These are phyloP conservation scores for Russula ochroleuca DNA, from an alignment of 768 basidiomycete species.

Conservation along the genomic window DNA sequence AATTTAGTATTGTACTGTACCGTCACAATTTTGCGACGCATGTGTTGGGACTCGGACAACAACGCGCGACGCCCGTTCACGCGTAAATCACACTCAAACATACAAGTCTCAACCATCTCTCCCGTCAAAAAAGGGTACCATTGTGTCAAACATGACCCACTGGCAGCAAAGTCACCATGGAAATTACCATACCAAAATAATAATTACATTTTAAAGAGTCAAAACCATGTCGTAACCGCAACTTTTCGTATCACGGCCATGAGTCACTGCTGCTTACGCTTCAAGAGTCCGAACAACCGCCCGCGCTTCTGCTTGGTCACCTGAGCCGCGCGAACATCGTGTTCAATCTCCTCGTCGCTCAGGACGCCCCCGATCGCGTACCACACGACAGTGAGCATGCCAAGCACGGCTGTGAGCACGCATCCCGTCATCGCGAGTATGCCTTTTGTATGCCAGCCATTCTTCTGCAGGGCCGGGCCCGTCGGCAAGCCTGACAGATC, in stretches of 20 bases:
- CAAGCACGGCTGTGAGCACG: conserved; percentile 75
- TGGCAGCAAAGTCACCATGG: too few relatives aligned
- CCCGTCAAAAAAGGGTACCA: too few relatives aligned
- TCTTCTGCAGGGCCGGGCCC: conserved; percentile 68
- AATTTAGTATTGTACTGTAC: too few relatives aligned
- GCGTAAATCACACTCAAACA: too few relatives aligned
- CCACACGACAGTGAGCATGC: conserved; percentile 81
- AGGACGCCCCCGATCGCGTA: conserved; percentile 73
- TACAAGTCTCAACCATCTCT: too few relatives aligned
- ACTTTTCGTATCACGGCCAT: neutral
- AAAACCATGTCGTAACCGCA: neutral
- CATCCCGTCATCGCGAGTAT: conserved; percentile 74
- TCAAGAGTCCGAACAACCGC: conserved; percentile 41
- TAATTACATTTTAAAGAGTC: neutral
- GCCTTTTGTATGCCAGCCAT: conserved; percentile 70
- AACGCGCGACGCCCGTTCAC: too few relatives aligned
- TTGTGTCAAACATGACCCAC: neutral
- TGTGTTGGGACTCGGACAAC: too few relatives aligned
- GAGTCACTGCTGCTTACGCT: conserved; percentile 13
- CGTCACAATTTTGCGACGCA: too few relatives aligned
- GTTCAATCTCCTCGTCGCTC: conserved; percentile 78
- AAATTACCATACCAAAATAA: neutral
- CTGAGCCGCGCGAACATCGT: conserved; percentile 53
- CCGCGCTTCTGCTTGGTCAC: conserved; percentile 54
- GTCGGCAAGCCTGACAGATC: conserved; percentile 61